phyloP scores from a whole-genome alignment of 306 rosid genomes.

The Sphenostylis stenocarpa region DNA sequence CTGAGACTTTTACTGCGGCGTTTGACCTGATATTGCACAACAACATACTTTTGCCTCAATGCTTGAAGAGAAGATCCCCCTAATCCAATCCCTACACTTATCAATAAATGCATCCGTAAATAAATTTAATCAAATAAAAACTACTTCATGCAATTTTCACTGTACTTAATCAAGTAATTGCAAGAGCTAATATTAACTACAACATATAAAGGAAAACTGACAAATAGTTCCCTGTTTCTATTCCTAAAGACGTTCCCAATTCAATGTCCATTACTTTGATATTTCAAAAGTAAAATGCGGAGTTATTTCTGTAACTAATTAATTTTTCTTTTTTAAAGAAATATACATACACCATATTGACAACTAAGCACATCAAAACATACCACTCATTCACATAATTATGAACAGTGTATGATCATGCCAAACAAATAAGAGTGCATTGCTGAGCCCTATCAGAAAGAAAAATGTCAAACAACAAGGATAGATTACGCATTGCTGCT shows the following conservation, averaged over 20 bases:
- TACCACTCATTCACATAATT: neutral
- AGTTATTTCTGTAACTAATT: neutral
- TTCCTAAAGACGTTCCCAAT: neutral
- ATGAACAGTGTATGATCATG: neutral
- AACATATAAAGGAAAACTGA: too few relatives aligned
- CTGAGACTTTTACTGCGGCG: too few relatives aligned
- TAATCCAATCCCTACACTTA: neutral
- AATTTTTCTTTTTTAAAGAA: neutral
- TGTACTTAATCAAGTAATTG: too few relatives aligned
- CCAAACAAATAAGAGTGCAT: neutral
- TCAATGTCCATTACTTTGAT: neutral
- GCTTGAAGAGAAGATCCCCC: slow-evolving; percentile 5
- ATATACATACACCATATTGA: neutral
- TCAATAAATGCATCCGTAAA: neutral
- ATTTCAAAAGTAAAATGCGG: neutral
- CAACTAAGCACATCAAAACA: neutral
- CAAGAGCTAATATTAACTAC: neutral
- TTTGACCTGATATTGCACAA: slow-evolving; percentile 13
- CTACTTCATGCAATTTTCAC: neutral
- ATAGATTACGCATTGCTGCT: neutral
- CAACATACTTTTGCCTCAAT: neutral
- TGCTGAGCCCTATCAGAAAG: neutral
- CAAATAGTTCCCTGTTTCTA: too few relatives aligned
- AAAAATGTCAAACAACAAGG: neutral
- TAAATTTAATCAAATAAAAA: neutral